Evolutionary conservation across 192 early-diverging fungal species (phyloP), one percentile per base, ranked within the genome.

Genomic region (Dimargaris verticillata): DNA sequence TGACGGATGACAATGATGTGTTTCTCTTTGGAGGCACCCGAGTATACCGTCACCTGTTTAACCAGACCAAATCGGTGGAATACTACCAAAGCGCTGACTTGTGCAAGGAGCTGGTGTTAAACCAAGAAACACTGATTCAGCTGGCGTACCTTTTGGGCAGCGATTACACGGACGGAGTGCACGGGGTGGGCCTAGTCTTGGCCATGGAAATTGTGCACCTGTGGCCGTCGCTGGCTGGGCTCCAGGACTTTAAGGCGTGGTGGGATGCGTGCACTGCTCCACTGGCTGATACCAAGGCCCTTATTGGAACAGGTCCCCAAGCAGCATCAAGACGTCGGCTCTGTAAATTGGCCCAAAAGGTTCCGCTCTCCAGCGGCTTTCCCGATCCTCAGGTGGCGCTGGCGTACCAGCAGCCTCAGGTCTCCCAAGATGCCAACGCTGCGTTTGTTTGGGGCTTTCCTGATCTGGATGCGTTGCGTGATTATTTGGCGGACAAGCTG

Each of bases 1-100:
- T 97, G 43, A 96, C 94, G 0, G 96, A 99, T 64, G 96, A 97
- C 61, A 91, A 88, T 17, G 96, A 99, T 66, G 90, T 93, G 7
- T 96, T 97, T 66, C 69, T 99, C 29, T 97, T 99, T 80, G 93
- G 94, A 12, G 78, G 77, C 2, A 51, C 68, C 6, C 72, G 78
- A 2, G 83, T 97, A 1, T 96, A 91, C 67, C 88, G 87, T 53
- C 92, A 99, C 66, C 83, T 99, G 72, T 99, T 99, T 76, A 83
- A 89, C 63, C 81, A 87, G 53, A 80, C 87, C 64, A 83, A 85
- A 65, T 94, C 77, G 67, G 91, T 96, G 0, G 92, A 97, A 65
- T 80, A 81, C 63, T 99, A 94, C 68, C 60, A 75, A 7, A 68
- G 69, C 58, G 69, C 72, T 7, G 78, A 80, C 48, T 68, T 99